These are phyloP conservation scores for Mucor saturninus DNA, from an alignment of 371 early-diverging fungal species.

Conservation along the genomic window DNA sequence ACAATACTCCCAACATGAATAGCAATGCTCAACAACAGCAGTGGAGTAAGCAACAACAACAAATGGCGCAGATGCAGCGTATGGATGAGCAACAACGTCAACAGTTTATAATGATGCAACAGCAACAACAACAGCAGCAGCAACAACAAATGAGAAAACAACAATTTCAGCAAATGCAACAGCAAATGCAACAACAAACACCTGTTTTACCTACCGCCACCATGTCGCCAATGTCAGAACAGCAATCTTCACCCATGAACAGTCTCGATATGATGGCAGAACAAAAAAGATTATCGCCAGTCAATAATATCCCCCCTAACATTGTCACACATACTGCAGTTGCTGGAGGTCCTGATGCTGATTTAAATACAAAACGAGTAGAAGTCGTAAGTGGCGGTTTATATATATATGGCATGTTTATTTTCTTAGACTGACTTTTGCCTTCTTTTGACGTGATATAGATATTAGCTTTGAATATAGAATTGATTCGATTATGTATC, in stretches of 20 bases:
- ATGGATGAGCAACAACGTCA: constrained; percentile 35
- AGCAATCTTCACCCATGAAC: background rate
- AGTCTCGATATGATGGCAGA: constrained; percentile 1
- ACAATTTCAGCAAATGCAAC: constrained; percentile 21
- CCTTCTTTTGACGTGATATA: background rate
- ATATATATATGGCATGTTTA: background rate
- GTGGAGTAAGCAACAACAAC: constrained; percentile 37
- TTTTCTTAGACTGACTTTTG: background rate
- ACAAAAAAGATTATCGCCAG: background rate
- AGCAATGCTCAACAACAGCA: constrained; percentile 21
- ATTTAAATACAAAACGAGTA: constrained; percentile 40
- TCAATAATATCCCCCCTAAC: constrained; percentile 5
- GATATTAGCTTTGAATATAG: constrained; percentile 56
- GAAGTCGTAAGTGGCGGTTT: constrained; percentile 32
- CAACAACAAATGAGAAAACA: constrained; percentile 27
- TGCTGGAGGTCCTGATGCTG: background rate
- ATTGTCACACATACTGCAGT: background rate
- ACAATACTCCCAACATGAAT: background rate
- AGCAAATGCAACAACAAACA: constrained; percentile 4
- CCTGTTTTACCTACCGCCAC: constrained; percentile 3
- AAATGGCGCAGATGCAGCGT: constrained; percentile 25
- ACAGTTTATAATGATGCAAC: constrained; percentile 35
- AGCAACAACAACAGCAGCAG: constrained; percentile 39
- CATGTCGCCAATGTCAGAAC: constrained; percentile 4
- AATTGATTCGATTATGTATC: constrained; percentile 54